Percentiles rank a stretch among this genome's conserved stretches.
Conservation (phyloP, 768 basidiomycete genomes). For the Podaxis sp. region DNA sequence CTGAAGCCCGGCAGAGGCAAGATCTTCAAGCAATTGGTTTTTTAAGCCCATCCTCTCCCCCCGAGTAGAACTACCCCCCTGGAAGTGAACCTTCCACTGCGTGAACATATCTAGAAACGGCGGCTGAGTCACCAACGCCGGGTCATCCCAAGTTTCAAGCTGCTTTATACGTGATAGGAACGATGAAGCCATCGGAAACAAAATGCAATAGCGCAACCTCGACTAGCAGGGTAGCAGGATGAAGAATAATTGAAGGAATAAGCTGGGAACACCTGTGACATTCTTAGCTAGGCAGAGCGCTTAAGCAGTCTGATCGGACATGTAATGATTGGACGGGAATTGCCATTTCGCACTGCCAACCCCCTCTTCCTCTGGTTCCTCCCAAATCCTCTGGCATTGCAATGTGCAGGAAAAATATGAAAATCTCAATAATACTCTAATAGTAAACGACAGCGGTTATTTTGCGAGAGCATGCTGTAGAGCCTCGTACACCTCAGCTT, state of each 20-base stretch:
- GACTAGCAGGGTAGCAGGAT: background rate
- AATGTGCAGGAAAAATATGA: background rate
- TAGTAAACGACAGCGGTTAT: conserved; percentile 19
- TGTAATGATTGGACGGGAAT: background rate
- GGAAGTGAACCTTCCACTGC: background rate
- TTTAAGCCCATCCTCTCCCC: background rate
- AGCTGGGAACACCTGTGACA: background rate
- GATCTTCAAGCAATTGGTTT: background rate
- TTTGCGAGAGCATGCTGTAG: conserved; percentile 78
- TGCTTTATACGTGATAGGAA: background rate
- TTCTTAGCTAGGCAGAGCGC: background rate
- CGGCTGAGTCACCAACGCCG: background rate
- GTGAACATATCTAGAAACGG: conserved; percentile 3
- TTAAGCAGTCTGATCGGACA: background rate
- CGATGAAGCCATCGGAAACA: background rate
- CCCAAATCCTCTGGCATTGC: background rate
- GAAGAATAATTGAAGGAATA: background rate
- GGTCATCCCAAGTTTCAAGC: conserved; percentile 3
- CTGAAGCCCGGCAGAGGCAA: background rate
- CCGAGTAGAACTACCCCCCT: background rate
- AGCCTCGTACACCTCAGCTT: conserved; percentile 95
- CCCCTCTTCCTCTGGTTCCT: background rate
- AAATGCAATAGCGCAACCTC: background rate
- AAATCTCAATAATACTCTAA: conserved; percentile 2
- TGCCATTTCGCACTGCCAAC: background rate